phyloP scores from a whole-genome alignment of 805 yeast species.

The Ogataea chonburiensis region DNA sequence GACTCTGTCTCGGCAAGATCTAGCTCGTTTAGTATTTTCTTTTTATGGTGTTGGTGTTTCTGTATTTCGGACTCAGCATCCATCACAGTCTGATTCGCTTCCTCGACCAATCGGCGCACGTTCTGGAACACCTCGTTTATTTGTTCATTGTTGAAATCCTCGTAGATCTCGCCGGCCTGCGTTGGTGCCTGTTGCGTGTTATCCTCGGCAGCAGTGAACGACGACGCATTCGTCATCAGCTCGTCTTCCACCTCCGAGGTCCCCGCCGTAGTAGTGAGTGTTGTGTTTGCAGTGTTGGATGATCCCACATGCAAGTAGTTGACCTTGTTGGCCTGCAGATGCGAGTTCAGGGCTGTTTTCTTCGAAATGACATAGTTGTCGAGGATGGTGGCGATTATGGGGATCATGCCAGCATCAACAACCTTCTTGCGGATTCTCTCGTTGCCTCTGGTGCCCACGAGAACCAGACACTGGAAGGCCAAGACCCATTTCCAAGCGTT shows the following conservation, averaged over 20 bases:
- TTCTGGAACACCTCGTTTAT: conserved; percentile 28
- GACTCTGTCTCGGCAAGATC: conserved; percentile 9
- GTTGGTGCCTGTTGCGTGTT: conserved; percentile 5
- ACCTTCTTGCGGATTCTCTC: conserved; percentile 81
- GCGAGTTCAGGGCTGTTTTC: conserved; percentile 24
- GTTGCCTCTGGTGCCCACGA: conserved; percentile 90
- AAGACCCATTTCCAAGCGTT: conserved; percentile 96
- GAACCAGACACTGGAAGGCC: conserved; percentile 87
- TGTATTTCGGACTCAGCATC: conserved; percentile 30
- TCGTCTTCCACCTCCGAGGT: conserved; percentile 16
- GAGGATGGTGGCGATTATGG: conserved; percentile 85
- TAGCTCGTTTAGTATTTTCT: conserved; percentile 4
- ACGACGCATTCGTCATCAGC: conserved; percentile 8
- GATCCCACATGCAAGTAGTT: conserved; percentile 9
- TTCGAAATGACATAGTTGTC: conserved; percentile 67
- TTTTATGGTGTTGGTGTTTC: conserved; percentile 19
- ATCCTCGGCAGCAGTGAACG: conserved; percentile 13
- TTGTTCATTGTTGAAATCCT: conserved; percentile 21
- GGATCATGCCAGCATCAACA: conserved; percentile 88
- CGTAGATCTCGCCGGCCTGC: conserved; percentile 10
- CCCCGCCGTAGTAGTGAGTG: conserved; percentile 12
- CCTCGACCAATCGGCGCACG: conserved; percentile 28
- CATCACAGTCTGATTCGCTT: conserved; percentile 28
- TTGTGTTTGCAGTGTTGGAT: conserved; percentile 8
- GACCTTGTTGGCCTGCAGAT: conserved; percentile 13